A percentile compares a stretch with the other conserved stretches of the same genome.
Evolutionary conservation across 345 rosid species (phyloP).

Genomic region (Ricinus communis): DNA sequence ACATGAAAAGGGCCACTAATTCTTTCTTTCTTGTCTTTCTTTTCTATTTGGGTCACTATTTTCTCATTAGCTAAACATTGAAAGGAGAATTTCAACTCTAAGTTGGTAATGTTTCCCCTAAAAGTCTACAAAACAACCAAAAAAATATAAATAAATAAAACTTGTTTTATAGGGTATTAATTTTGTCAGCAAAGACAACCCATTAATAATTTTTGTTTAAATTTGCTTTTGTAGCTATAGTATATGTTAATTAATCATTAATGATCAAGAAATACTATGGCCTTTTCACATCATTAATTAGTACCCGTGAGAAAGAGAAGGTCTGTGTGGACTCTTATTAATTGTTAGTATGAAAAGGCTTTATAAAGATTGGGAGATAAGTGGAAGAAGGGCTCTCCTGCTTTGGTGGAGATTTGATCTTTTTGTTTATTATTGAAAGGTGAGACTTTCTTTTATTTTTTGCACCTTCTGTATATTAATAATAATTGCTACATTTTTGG

Average conservation of each 20-base stretch:
- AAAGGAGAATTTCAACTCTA: constrained; percentile 28
- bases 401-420: constrained; percentile 29
- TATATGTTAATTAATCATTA: not conserved
- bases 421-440: constrained; percentile 16
- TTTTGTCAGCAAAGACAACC: constrained; percentile 41
- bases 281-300: constrained; percentile 26
- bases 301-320: constrained; percentile 12
- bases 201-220: too few species aligned
- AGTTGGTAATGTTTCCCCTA: constrained; percentile 24
- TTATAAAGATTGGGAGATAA: constrained; percentile 13
- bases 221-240: too few species aligned
- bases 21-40: too few species aligned
- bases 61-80: constrained; percentile 1
- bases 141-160: not conserved
- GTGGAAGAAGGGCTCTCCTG: constrained; percentile 16
- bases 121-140: constrained; percentile 45
- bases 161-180: not conserved
- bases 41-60: not conserved
- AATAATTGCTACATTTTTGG: too few species aligned
- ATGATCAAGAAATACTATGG: constrained; percentile 2
- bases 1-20: not conserved
- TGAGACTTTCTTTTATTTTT: not conserved
- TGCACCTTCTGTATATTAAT: too few species aligned
- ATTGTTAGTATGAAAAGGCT: not conserved
- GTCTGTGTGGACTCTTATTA: not conserved